Evolutionary conservation across 345 rosid genomes (phyloP).

Genomic region (Carallia pectinifolia): DNA sequence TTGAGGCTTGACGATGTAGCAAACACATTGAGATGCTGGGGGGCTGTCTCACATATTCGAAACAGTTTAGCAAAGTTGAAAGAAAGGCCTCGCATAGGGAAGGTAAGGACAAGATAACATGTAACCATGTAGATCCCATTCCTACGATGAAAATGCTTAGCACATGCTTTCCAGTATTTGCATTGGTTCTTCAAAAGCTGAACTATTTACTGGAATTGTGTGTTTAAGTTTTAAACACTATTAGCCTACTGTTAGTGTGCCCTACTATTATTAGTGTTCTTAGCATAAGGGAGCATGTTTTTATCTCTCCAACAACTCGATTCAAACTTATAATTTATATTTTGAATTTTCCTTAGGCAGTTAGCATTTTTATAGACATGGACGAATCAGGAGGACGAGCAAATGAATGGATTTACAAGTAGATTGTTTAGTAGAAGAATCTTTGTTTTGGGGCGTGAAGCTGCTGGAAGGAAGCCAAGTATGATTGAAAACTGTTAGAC

Average conservation of each 20-base stretch:
- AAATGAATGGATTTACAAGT: conserved; percentile 96
- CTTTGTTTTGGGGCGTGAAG: neutral
- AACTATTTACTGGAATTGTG: neutral
- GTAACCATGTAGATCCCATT: too few relatives aligned
- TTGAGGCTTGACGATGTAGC: conserved; percentile 94
- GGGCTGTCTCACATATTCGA: conserved; percentile 89
- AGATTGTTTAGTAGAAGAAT: conserved; percentile 13
- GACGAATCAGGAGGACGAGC: conserved; percentile 89
- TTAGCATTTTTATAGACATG: conserved; percentile 96
- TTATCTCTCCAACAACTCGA: too few relatives aligned
- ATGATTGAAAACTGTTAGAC: too few relatives aligned
- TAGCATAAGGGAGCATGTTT: neutral
- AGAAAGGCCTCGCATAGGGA: conserved; percentile 88
- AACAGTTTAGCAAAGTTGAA: conserved; percentile 79
- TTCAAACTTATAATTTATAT: too few relatives aligned
- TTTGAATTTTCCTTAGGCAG: conserved; percentile 60
- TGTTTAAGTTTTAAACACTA: too few relatives aligned
- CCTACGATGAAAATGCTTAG: too few relatives aligned
- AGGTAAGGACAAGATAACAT: conserved; percentile 41
- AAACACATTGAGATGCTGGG: conserved; percentile 91
- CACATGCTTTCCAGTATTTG: neutral
- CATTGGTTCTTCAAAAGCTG: neutral
- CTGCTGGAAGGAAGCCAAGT: too few relatives aligned
- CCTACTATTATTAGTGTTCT: neutral
- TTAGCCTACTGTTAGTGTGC: neutral